Base-by-base conservation (phyloP, 257 asterid genomes). In the Agastache rugosa region DNA sequence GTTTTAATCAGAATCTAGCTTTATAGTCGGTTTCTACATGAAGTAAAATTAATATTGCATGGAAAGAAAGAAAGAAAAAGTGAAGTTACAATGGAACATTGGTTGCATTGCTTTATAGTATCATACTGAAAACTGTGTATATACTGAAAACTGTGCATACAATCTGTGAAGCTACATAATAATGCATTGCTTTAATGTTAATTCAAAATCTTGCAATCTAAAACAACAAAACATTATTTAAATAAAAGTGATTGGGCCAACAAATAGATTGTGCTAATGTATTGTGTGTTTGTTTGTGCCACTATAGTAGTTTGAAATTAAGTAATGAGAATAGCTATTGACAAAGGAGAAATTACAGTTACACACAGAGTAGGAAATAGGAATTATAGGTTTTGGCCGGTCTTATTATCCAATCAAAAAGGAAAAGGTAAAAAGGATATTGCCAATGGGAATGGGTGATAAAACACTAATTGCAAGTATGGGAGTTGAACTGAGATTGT, bases 21-120 rank as follows among this genome's bases (percentile, higher is more conserved):
- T 42, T 42, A 10, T 6, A 71, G 5, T 23, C 16, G 42, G 17
- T 39, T 54, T 69, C 37, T 20, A 47, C 35, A 17, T 6, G 55
- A 15, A 23, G 65, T 10, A 8, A 35, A 20, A 2, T 8, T 20
- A 25, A 16, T 16, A 8, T 41, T 41, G 29, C 29, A 8, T 42
- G 20, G 8, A 11, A 45, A 15, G 23, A 8, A 16, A 63, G 16
- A n/a, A n/a, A n/a, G 4, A 29, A 29, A 63, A 22, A 45, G 22
- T 64, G 70, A 62, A 34, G 67, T 35, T 35, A n/a, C 14, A 47
- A 47, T 31, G 10, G 20, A 69, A 69, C 29, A 10, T 34, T n/a
- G 8, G 42, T 31, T 34, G 74, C 29, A 27, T 42, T 2, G n/a
- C 20, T 34, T 12, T 20, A 53, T 31, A 39, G 1, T 67, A 29